These are phyloP conservation scores for Metroxylon sagu DNA, from an alignment of 176 grass and related monocot species.

Conservation along the genomic window DNA sequence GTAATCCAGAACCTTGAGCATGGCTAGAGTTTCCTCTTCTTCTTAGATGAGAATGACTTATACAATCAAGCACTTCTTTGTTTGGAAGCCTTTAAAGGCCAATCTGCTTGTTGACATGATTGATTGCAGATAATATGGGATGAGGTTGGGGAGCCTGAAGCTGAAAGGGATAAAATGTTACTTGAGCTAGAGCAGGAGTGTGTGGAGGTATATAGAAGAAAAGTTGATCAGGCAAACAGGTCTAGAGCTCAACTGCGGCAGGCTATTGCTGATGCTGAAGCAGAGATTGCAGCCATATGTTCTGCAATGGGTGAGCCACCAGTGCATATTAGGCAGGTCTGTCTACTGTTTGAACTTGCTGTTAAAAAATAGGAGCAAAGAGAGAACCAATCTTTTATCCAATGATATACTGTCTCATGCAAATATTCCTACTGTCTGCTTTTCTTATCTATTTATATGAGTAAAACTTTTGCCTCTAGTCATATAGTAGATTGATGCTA, in stretches of 20 bases:
- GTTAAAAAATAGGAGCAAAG: not conserved
- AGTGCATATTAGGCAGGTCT: conserved; percentile 30
- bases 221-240: conserved; percentile 54
- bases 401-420: conserved; percentile 11
- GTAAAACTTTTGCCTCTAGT: too few species aligned
- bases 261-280: conserved; percentile 42
- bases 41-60: too few species aligned
- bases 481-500: too few species aligned
- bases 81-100: too few species aligned
- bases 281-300: conserved; percentile 57
- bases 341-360: conserved; percentile 3
- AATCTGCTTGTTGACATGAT: not conserved
- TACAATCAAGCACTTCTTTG: too few species aligned
- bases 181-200: conserved; percentile 61
- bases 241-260: conserved; percentile 35
- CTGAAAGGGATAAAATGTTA: conserved; percentile 41
- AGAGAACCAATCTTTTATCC: not conserved
- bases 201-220: conserved; percentile 48
- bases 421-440: too few species aligned
- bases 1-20: too few species aligned
- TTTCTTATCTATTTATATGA: too few species aligned
- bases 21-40: not conserved
- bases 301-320: conserved; percentile 51
- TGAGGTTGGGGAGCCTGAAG: conserved; percentile 57
- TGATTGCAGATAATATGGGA: conserved; percentile 70